phyloP scores from a whole-genome alignment of 306 rosid species.

The Inga laurina region DNA sequence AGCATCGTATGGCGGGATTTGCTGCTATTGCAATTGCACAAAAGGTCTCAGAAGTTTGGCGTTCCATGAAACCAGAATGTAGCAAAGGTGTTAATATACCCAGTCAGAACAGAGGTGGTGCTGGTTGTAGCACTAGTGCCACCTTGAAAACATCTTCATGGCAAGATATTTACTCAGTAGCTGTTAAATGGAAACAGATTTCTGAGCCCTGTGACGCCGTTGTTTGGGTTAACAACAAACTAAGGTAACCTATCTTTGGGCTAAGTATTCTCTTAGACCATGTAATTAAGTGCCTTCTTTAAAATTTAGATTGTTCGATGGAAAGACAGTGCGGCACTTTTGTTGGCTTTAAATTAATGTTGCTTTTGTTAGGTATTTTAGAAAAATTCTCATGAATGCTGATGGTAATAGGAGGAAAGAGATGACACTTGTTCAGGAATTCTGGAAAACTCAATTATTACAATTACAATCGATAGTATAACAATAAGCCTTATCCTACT shows the following conservation, averaged over 20 bases:
- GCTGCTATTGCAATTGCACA: constrained; percentile 97
- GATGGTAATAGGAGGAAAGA: too few species aligned
- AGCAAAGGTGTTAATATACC: constrained; percentile 69
- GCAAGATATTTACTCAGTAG: constrained; percentile 77
- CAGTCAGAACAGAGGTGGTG: constrained; percentile 95
- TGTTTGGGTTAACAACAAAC: constrained; percentile 91
- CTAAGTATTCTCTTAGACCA: too few species aligned
- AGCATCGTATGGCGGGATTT: constrained; percentile 99
- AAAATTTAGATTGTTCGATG: too few species aligned
- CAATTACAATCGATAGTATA: too few species aligned
- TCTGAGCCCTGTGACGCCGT: constrained; percentile 93
- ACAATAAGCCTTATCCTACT: too few species aligned
- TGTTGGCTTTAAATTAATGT: too few species aligned
- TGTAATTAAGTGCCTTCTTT: too few species aligned
- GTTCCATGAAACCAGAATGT: constrained; percentile 75
- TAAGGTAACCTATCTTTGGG: constrained; percentile 59
- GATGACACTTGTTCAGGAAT: too few species aligned
- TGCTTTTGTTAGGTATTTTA: too few species aligned
- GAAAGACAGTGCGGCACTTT: too few species aligned
- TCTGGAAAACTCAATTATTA: too few species aligned
- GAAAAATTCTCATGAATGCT: too few species aligned
- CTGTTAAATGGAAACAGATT: constrained; percentile 91
- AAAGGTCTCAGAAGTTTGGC: constrained; percentile 92
- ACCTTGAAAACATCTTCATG: constrained; percentile 67
- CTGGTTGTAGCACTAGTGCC: constrained; percentile 89